Evolutionary conservation across 768 basidiomycete genomes (phyloP).

Genomic region (Agrocybe chaxingu): DNA sequence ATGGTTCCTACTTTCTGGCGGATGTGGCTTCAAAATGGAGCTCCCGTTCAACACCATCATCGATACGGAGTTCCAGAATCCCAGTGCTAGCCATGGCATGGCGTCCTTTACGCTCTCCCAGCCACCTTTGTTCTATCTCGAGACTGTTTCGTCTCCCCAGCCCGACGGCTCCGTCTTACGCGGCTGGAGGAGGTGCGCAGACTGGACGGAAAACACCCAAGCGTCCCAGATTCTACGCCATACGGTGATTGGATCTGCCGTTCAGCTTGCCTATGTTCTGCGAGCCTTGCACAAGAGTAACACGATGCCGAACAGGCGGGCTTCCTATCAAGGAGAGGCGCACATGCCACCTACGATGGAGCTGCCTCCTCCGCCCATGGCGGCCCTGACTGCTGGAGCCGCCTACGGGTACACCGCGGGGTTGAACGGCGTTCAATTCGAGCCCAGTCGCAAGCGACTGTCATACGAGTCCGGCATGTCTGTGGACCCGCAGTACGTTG

Average conservation of each 20-base stretch:
- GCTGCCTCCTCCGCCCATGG: constrained; percentile 12
- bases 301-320: not conserved
- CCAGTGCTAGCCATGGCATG: constrained; percentile 51
- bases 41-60: constrained; percentile 65
- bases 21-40: constrained; percentile 83
- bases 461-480: not conserved
- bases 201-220: constrained; percentile 77
- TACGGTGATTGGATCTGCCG: constrained; percentile 59
- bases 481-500: not conserved
- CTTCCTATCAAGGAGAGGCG: constrained; percentile 27
- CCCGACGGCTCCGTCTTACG: constrained; percentile 30
- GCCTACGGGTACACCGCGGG: not conserved
- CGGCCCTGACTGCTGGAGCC: not conserved
- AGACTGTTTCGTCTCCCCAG: constrained; percentile 34
- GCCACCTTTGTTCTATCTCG: constrained; percentile 69
- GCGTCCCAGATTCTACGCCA: constrained; percentile 64
- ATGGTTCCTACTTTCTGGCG: constrained; percentile 77
- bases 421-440: not conserved
- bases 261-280: constrained; percentile 56
- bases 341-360: constrained; percentile 13
- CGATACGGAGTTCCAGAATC: constrained; percentile 53
- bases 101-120: constrained; percentile 64
- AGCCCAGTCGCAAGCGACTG: constrained; percentile 1
- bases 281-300: constrained; percentile 35
- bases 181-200: constrained; percentile 62